These are phyloP conservation scores for Ascocoryne sarcoides DNA, from an alignment of 2,329 filamentous ascomycete genomes.

Conservation along the genomic window DNA sequence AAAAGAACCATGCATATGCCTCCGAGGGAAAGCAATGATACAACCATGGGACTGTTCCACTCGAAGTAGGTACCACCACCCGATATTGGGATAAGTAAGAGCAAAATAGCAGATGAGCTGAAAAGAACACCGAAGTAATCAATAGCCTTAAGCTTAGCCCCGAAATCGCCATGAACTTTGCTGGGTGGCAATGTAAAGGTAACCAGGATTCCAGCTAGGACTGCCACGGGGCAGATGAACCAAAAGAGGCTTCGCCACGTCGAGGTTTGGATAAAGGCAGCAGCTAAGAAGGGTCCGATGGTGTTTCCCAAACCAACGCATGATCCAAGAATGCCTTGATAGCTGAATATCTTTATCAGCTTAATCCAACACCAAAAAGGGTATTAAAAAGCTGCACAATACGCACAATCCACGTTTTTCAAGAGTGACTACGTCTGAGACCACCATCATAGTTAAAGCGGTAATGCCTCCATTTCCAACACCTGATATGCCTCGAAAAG, in stretches of 20 bases:
- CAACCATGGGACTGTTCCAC: slow-evolving; percentile 48
- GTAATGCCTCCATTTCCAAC: slow-evolving; percentile 54
- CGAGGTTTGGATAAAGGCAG: slow-evolving; percentile 30
- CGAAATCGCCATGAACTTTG: slow-evolving; percentile 38
- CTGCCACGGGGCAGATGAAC: slow-evolving; percentile 43
- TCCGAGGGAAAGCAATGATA: slow-evolving; percentile 48
- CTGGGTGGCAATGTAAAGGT: slow-evolving; percentile 43
- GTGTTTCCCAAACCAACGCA: slow-evolving; percentile 35
- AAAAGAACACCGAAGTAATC: slow-evolving; percentile 50
- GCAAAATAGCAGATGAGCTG: slow-evolving; percentile 46
- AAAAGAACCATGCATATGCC: slow-evolving; percentile 39
- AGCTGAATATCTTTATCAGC: slow-evolving; percentile 20
- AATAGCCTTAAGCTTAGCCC: slow-evolving; percentile 43
- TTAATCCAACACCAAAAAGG: neutral
- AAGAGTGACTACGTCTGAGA: slow-evolving; percentile 50
- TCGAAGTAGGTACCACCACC: slow-evolving; percentile 49
- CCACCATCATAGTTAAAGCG: slow-evolving; percentile 52
- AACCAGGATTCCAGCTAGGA: slow-evolving; percentile 36
- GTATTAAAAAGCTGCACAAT: no score
- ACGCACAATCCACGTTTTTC: slow-evolving; percentile 47
- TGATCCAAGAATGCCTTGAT: slow-evolving; percentile 36
- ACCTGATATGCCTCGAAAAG: slow-evolving; percentile 51
- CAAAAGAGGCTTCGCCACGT: slow-evolving; percentile 39
- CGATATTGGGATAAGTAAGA: slow-evolving; percentile 55
- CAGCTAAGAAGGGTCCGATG: slow-evolving; percentile 37